Evolutionary conservation across 441 rosid species (phyloP).

Genomic region (Erodium chrysanthum): DNA sequence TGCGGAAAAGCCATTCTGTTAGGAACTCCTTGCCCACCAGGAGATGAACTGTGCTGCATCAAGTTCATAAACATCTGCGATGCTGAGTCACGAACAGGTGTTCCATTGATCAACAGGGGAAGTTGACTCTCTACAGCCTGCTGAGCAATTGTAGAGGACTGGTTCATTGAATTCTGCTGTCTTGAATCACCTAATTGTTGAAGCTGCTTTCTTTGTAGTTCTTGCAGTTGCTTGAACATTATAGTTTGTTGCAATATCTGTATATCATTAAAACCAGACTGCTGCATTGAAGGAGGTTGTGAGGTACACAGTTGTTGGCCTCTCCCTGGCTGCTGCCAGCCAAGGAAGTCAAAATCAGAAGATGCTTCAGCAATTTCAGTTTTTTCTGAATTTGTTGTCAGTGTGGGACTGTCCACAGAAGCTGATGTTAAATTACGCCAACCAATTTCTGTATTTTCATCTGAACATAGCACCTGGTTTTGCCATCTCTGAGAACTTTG

Average conservation of each 20-base stretch:
- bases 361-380: conserved; percentile 56
- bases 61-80: too few relatives aligned
- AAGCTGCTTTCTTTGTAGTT: conserved; percentile 27
- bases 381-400: conserved; percentile 21
- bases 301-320: conserved; percentile 1
- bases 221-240: conserved; percentile 49
- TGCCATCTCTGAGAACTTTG: conserved; percentile 37
- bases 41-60: too few relatives aligned
- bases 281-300: not conserved
- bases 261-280: conserved; percentile 25
- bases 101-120: conserved; percentile 26
- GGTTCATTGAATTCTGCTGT: conserved; percentile 38
- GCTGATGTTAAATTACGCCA: conserved; percentile 23
- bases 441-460: conserved; percentile 41
- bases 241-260: conserved; percentile 48
- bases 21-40: conserved; percentile 5
- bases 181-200: conserved; percentile 29
- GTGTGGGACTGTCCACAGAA: too few relatives aligned
- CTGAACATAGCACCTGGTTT: conserved; percentile 47
- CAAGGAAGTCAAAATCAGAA: not conserved
- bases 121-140: conserved; percentile 11
- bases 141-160: conserved; percentile 24
- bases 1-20: conserved; percentile 22
- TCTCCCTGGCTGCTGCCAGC: not conserved
- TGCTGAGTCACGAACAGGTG: conserved; percentile 16